A percentile compares a stretch with the other conserved stretches of the same genome.
These are phyloP conservation scores for Buxus sempervirens DNA, from an alignment of 164 flowering plant species.

Conservation along the genomic window DNA sequence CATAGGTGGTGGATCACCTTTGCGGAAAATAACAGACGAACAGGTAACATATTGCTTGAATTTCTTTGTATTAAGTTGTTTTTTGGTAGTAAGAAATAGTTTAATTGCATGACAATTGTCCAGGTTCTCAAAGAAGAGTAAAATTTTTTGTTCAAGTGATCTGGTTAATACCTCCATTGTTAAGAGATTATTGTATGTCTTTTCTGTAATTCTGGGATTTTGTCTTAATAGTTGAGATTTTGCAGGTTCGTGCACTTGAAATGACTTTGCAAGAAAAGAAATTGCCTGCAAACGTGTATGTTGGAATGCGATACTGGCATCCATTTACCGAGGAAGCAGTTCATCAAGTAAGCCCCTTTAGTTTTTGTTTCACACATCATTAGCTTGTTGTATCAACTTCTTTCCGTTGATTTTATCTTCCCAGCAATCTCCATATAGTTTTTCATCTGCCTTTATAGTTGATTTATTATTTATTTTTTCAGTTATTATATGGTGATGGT, in stretches of 20 bases:
- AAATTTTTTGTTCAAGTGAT: neutral
- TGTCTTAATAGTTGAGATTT: neutral
- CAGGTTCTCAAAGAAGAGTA: no score
- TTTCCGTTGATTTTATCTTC: neutral
- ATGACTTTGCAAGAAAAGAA: conserved; percentile 65
- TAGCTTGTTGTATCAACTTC: neutral
- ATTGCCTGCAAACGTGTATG: conserved; percentile 62
- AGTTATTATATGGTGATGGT: neutral
- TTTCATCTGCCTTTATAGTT: neutral
- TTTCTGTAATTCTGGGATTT: neutral
- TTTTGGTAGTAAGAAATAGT: neutral
- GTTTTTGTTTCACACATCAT: neutral
- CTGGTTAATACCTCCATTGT: neutral
- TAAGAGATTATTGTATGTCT: neutral
- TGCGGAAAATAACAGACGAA: conserved; percentile 88
- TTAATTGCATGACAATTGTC: neutral
- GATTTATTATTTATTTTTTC: no score
- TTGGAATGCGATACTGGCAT: conserved; percentile 95
- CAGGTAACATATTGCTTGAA: conserved; percentile 48
- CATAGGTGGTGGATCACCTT: conserved; percentile 98
- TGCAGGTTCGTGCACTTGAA: conserved; percentile 79
- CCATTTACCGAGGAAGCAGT: conserved; percentile 94
- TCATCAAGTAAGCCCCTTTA: conserved; percentile 48
- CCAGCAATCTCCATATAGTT: no score
- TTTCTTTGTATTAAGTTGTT: neutral